A percentile compares a stretch with the other conserved stretches of the same genome.
These are phyloP conservation scores for Silene latifolia DNA, from an alignment of 148 eudicot species.

Conservation along the genomic window DNA sequence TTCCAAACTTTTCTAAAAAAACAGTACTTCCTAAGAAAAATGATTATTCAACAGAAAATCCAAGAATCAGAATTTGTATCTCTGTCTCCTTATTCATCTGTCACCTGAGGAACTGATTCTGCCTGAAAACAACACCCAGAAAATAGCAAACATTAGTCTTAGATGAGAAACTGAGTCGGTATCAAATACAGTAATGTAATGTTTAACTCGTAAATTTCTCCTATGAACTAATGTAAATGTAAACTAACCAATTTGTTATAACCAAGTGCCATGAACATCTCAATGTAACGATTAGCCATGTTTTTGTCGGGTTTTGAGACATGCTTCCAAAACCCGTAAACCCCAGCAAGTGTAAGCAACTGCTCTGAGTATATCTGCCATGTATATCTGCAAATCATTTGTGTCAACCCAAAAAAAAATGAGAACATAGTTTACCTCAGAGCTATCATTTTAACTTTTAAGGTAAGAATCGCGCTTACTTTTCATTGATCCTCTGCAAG, in stretches of 20 bases:
- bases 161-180: too few species aligned
- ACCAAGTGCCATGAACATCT: slow-evolving; percentile 82
- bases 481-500: slow-evolving; percentile 75
- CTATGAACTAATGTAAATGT: not conserved
- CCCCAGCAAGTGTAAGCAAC: slow-evolving; percentile 83
- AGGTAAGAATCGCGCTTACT: slow-evolving; percentile 41
- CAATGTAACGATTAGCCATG: slow-evolving; percentile 83
- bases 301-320: slow-evolving; percentile 67
- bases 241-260: slow-evolving; percentile 13
- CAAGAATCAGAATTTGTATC: not conserved
- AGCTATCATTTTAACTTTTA: too few species aligned
- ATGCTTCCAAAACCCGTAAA: slow-evolving; percentile 95
- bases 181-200: too few species aligned
- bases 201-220: too few species aligned
- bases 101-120: not conserved
- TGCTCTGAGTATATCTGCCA: slow-evolving; percentile 93
- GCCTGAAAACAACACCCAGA: not conserved
- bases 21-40: not conserved
- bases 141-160: too few species aligned
- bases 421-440: too few species aligned
- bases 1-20: not conserved
- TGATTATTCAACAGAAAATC: not conserved
- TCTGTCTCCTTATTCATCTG: not conserved
- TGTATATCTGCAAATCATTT: slow-evolving; percentile 50
- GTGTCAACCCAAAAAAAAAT: too few species aligned